Evolutionary conservation across 2,329 filamentous ascomycete species (phyloP), one percentile per base, ranked within the genome.

Genomic region (Arthrobotrys sinensis): DNA sequence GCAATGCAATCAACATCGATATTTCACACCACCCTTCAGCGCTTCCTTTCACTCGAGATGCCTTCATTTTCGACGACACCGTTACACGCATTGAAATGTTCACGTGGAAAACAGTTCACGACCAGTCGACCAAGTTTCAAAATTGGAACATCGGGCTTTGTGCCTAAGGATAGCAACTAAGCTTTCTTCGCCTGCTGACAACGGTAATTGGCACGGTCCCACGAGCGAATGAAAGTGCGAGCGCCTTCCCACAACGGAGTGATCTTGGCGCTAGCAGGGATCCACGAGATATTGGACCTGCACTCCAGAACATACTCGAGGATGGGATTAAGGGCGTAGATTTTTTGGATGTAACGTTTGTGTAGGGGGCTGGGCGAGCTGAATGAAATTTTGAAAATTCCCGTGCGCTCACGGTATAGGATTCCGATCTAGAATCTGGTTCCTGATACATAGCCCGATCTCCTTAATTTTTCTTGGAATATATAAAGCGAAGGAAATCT

Each of bases 141-240:
- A 3, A 38, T 38, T 38, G 12, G 36, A 38, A 38, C 24, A 28
- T 28, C 24, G 24, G 24, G 8, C 8, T 40, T 11, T 5, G 16
- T 19, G 4, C 10, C 10, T 53, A 53, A 53, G 5, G 16, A 53
- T 32, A 53, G 28, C 12, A 53, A 28, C 48, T 32, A 52, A n/a
- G 28, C 50, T 53, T 53, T 53, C 7, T 16, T 34, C 50, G 50
- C 50, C 50, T 53, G 50, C 50, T 53, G 12, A 53, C 52, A 57
- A 57, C 11, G 32, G 32, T 16, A 53, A 34, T n/a, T 53, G 21
- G 28, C 50, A 24, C 14, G 19, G 46, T 50, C 28, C 28, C 46
- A 4, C 46, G 46, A 46, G 16, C 43, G 46, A 24, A 50, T 50
- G 46, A 11, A 50, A 50, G 2, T 1, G 12, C 24, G 28, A 53